Conservation (phyloP, 345 rosid genomes). For the Pistacia atlantica region DNA sequence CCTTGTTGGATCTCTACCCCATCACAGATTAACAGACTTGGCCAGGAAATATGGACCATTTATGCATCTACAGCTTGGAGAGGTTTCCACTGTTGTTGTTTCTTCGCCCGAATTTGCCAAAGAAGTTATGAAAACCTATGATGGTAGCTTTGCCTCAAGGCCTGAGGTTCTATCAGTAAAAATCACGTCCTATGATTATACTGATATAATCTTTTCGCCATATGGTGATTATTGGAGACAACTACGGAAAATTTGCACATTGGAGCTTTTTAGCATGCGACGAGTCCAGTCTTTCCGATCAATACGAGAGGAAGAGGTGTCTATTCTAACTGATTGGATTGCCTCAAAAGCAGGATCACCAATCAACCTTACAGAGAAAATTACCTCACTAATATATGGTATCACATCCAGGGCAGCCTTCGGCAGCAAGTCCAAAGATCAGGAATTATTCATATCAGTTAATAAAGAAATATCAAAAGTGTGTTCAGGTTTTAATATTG, state of each 20-base stretch:
- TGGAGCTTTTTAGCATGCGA: slow-evolving; percentile 25
- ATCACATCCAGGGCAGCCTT: slow-evolving; percentile 28
- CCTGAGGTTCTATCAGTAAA: slow-evolving; percentile 13
- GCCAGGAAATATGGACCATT: slow-evolving; percentile 36
- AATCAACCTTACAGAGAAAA: slow-evolving; percentile 26
- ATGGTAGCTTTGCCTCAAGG: slow-evolving; percentile 30
- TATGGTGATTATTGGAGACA: slow-evolving; percentile 35
- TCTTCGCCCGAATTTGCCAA: slow-evolving; percentile 32
- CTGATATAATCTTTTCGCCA: slow-evolving; percentile 18
- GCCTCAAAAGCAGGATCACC: slow-evolving; percentile 4
- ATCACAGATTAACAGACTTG: slow-evolving; percentile 26
- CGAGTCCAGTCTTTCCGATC: slow-evolving; percentile 30
- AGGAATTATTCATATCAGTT: slow-evolving; percentile 20
- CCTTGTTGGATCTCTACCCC: slow-evolving; percentile 28
- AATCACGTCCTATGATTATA: slow-evolving; percentile 12
- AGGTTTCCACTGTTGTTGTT: slow-evolving; percentile 22
- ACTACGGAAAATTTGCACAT: slow-evolving; percentile 21
- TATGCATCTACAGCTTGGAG: slow-evolving; percentile 41
- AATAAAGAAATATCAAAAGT: not conserved
- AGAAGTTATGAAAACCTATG: slow-evolving; percentile 38
- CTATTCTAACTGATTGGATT: slow-evolving; percentile 2
- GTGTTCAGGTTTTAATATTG: slow-evolving; percentile 21
- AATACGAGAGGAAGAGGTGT: slow-evolving; percentile 30
- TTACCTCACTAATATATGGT: slow-evolving; percentile 12
- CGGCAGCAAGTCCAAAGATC: slow-evolving; percentile 24